Evolutionary conservation across 345 rosid species (phyloP), one percentile per base, ranked within the genome.

Genomic region (Raphanus sativus): DNA sequence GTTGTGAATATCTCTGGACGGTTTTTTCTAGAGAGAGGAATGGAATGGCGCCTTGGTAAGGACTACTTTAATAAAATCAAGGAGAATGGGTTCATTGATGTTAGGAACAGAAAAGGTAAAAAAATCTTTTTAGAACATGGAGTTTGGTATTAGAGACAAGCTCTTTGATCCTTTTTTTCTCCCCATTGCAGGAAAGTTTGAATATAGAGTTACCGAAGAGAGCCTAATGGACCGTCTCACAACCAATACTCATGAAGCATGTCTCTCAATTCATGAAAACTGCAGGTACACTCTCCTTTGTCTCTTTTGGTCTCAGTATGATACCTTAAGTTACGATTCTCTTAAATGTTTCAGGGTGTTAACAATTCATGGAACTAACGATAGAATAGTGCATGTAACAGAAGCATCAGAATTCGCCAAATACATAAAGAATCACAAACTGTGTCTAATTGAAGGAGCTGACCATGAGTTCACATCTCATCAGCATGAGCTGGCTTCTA

Each of bases 381-480:
- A 92, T 71, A 82, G 80, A 67, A 71, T 89, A 11, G 98, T 94
- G 30, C 85, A 86, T 42, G 86, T 33, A 8, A 77, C 83, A 77
- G 98, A 89, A 68, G 95, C 97, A 36, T 66, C 65, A 11, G 88
- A 90, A 74, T 94, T 94, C 58, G 90, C 85, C 34, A 88, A 77
- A 80, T 32, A 83, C 71, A 87, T 90, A 73, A 81, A 48, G 26
- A 90, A 90, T 75, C 97, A 92, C 75, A 80, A 78, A 79, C 67
- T 94, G 62, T 80, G 80, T 70, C 76, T 89, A 34, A 73, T 92
- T 48, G 85, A 88, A 76, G 98, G 86, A 82, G 98, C 97, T 62
- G 94, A 94, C 86, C 98, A 92, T 72, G 97, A 90, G 52, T 94
- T 83, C 79, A 86, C 96, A 29, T 74, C 78, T 42, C 96, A 90